Base-by-base conservation (phyloP, 495 filamentous ascomycete species). In the Annulohypoxylon bovei region DNA sequence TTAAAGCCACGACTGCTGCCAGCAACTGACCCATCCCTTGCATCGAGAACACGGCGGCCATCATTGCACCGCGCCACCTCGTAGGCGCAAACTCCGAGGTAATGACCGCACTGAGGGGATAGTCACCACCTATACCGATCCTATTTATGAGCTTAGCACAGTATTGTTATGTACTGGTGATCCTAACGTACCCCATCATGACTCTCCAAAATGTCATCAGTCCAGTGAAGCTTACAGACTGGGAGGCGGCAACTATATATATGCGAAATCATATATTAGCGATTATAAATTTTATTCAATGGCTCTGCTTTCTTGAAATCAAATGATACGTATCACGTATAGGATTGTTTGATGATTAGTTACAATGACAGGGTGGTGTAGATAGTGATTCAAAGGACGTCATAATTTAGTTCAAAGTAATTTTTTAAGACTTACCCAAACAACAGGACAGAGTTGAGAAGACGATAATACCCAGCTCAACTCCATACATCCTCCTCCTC, bases 31-130 rank as follows among this genome's bases (percentile, higher is more conserved):
- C 93, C 62, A 93, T 84, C 37, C 92, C 92, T 74, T 95, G 93
- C 90, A 94, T 95, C 32, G 91, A 89, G 73, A 97, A 95, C 35
- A 97, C 92, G 6, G 91, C 85, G 12, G 87, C 92, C 90, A 97
- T 93, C 93, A 97, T 95, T 49, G 89, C 91, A 54, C 93, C 93
- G 59, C 93, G 85, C 90, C 91, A 93, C 76, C 92, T 90, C 50
- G 91, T 94, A 4, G 90, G 93, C 20, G 92, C 92, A 76, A 93
- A 94, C 87, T 94, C 92, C 2, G 92, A 91, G 11, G 91, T 94
- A 68, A 96, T 94, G 59, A 93, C 88, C 0, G 88, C 87, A n/a
- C 87, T 90, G 23, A 94, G 80, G 0, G 92, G 91, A 73, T 93
- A 93, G 76, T 93, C 91, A 44, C 89, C 89, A 46, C 90, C 90